These are phyloP conservation scores for Sequoia sempervirens DNA, from an alignment of 75 land plant species.

Conservation along the genomic window DNA sequence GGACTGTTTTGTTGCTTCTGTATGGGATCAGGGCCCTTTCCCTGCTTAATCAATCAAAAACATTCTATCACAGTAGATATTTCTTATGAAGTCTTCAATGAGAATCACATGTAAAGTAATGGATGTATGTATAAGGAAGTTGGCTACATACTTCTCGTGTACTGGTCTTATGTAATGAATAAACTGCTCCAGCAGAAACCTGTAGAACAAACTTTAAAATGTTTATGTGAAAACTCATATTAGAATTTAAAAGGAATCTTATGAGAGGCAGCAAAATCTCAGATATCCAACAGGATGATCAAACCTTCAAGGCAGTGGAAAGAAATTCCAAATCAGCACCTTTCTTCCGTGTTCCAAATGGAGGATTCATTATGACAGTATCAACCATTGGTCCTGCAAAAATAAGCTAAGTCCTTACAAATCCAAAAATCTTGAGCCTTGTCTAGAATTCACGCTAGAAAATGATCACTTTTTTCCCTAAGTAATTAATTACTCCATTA, in stretches of 20 bases:
- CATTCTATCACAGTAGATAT: neutral
- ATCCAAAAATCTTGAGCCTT: neutral
- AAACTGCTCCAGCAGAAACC: constrained; percentile 83
- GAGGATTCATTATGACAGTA: constrained; percentile 97
- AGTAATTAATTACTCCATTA: neutral
- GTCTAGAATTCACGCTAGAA: neutral
- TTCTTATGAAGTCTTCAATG: neutral
- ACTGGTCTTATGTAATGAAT: constrained; percentile 90
- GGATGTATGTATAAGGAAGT: neutral
- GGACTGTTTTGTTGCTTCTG: no score
- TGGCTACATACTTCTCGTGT: constrained; percentile 80
- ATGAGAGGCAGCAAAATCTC: neutral
- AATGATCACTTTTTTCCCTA: neutral
- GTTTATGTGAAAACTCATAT: neutral
- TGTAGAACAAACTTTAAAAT: constrained; percentile 19
- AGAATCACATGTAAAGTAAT: neutral
- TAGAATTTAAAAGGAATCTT: neutral
- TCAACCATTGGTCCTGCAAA: constrained; percentile 63
- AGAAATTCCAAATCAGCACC: constrained; percentile 95
- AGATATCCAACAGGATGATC: constrained; percentile 6
- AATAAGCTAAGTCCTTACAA: neutral
- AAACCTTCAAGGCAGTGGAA: constrained; percentile 65
- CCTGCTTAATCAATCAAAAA: no score
- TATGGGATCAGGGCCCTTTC: no score
- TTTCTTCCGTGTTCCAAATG: constrained; percentile 91